Base-by-base conservation (phyloP, 768 basidiomycete species). In the Chalciporus chontae region DNA sequence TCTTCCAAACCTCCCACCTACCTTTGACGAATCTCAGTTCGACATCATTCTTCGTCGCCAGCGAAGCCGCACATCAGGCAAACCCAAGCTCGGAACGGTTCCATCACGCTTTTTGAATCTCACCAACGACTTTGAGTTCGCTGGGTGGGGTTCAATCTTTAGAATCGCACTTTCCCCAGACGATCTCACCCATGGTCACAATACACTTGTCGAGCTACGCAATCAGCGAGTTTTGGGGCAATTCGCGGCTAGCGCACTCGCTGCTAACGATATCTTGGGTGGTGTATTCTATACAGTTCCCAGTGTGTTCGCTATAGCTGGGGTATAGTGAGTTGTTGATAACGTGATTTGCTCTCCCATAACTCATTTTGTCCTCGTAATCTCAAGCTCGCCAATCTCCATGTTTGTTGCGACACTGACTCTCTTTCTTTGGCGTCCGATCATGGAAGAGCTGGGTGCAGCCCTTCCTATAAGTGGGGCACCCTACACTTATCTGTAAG, bases 261-360 rank as follows among this genome's bases (percentile, higher is more conserved):
- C 83, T 13, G 85, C 84, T 17, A 83, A 85, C 60, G 81, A 80
- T 27, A 74, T 88, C 17, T 70, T 87, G 31, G 82, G 85, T 39
- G 77, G 84, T 49, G 78, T 85, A 2, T 85, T 85, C 54, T 87
- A 88, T 52, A 77, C 85, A 9, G 65, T 87, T 21, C 87, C 86
- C 14, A 81, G 78, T 1, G 79, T 87, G 1, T 76, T 83, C 18
- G 77, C 73, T 0, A 76, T 81, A 17, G 73, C 78, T 3, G 77
- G 80, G 17, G 71, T 87, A n/a, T 87, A 81, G 83, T 84, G 55
- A 48, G 81, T 73, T n/a, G 0, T 17, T 14, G 15, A 3, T 13
- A 10, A 36, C 43, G 32, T 55, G 36, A 17, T 27, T 8, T 39
- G 18, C 48, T 10, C 15, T 13, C 26, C 9, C 2, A 15, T 21